phyloP scores from a whole-genome alignment of 2,329 filamentous ascomycete species.

The Herpotrichia juniperi region DNA sequence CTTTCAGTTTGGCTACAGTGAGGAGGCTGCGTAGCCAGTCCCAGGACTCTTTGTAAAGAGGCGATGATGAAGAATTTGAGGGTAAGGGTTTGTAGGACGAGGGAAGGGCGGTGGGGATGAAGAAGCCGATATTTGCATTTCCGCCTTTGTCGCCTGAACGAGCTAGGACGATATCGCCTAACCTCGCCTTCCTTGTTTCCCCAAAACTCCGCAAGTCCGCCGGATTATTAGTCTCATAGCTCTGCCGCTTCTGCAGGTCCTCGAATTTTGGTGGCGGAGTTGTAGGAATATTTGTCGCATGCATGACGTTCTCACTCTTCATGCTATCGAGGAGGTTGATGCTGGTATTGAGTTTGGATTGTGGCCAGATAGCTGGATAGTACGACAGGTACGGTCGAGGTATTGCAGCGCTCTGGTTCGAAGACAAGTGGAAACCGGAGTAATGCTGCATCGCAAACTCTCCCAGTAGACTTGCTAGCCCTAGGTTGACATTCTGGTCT shows the following conservation, averaged over 20 bases:
- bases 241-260: conserved; percentile 22
- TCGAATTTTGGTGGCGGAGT: conserved; percentile 23
- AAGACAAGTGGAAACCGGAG: conserved; percentile 37
- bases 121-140: conserved; percentile 45
- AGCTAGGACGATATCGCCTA: conserved; percentile 53
- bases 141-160: conserved; percentile 49
- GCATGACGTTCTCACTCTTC: neutral
- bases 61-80: conserved; percentile 16
- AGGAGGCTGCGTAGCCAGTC: conserved; percentile 39
- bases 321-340: conserved; percentile 40
- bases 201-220: conserved; percentile 26
- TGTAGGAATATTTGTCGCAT: conserved; percentile 15
- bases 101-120: conserved; percentile 37
- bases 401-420: conserved; percentile 35
- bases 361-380: conserved; percentile 37
- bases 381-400: conserved; percentile 39
- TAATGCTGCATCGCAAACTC: conserved; percentile 41
- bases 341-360: conserved; percentile 31
- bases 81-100: conserved; percentile 24
- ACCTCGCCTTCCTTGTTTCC: conserved; percentile 22
- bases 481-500: conserved; percentile 25
- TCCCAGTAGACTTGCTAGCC: conserved; percentile 24
- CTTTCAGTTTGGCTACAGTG: conserved; percentile 30
- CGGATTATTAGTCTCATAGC: conserved; percentile 44
- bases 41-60: conserved; percentile 33